A percentile compares a stretch with the other conserved stretches of the same genome.
Evolutionary conservation across 441 rosid species (phyloP).

Genomic region (Jatropha podagrica): DNA sequence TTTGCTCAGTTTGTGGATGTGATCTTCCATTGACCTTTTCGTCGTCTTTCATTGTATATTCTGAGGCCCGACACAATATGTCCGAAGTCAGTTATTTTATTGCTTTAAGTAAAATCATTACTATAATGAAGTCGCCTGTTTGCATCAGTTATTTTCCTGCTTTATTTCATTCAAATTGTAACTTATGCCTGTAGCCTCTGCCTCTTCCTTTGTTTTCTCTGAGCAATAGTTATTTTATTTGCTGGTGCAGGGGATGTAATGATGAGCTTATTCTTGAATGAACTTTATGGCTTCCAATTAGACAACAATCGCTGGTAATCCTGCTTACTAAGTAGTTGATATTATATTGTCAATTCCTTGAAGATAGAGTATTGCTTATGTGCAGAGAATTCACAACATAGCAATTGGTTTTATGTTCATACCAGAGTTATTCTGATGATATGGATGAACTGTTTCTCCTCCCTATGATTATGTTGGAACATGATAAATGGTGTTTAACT

Average conservation of each 20-base stretch:
- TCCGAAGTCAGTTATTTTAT: background rate
- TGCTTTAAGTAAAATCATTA: background rate
- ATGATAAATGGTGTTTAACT: background rate
- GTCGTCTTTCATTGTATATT: background rate
- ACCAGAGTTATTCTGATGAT: background rate
- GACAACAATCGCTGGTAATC: conserved; percentile 93
- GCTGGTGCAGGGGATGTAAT: conserved; percentile 72
- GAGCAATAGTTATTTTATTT: conserved; percentile 15
- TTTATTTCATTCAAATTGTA: background rate
- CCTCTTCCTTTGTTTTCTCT: conserved; percentile 4
- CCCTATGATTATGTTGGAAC: conserved; percentile 1
- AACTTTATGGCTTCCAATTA: conserved; percentile 95
- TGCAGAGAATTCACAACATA: conserved; percentile 5
- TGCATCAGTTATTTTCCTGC: background rate
- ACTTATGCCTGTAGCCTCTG: background rate
- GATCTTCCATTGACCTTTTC: background rate
- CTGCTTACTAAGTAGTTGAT: background rate
- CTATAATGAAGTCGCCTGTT: background rate
- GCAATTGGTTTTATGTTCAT: background rate
- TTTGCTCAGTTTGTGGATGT: background rate
- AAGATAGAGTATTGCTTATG: background rate
- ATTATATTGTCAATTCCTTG: conserved; percentile 3
- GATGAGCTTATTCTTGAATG: conserved; percentile 96
- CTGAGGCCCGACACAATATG: background rate
- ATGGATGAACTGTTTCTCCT: background rate